Conservation (phyloP, 768 basidiomycete genomes). For the Tricholoma sp. region DNA sequence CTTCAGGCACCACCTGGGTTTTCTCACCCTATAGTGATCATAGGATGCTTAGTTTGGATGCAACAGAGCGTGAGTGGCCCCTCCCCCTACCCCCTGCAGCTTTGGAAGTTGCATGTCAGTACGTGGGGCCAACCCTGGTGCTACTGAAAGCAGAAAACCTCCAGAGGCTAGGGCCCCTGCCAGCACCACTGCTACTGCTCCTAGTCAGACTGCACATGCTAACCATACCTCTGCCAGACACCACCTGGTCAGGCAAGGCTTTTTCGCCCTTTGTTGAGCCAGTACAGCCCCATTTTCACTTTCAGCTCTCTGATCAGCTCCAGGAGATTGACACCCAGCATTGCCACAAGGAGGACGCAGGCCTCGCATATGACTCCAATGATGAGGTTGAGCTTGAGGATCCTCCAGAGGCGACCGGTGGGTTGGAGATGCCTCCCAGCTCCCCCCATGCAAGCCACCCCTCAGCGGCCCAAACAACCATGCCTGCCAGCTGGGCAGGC, state of each 20-base stretch:
- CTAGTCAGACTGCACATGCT: neutral
- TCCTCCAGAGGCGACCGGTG: neutral
- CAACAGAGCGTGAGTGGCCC: neutral
- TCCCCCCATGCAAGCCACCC: too few relatives aligned
- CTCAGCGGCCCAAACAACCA: too few relatives aligned
- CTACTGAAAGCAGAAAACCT: neutral
- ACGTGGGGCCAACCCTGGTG: neutral
- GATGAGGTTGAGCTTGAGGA: neutral
- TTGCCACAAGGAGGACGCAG: neutral
- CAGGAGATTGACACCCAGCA: neutral
- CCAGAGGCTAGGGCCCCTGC: neutral
- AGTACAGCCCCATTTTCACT: neutral
- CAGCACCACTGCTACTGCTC: neutral
- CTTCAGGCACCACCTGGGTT: too few relatives aligned
- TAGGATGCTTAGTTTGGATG: too few relatives aligned
- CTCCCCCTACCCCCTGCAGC: neutral
- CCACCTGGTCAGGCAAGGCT: neutral
- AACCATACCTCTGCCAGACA: neutral
- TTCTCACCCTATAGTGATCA: too few relatives aligned
- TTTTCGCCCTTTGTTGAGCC: neutral
- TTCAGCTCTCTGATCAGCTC: neutral
- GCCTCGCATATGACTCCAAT: neutral
- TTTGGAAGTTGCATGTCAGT: neutral
- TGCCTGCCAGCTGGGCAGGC: too few relatives aligned
- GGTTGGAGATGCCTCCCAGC: too few relatives aligned